A percentile compares a stretch with the other conserved stretches of the same genome.
Conservation (phyloP, 2,329 filamentous ascomycete species). For the Fusarium udum region DNA sequence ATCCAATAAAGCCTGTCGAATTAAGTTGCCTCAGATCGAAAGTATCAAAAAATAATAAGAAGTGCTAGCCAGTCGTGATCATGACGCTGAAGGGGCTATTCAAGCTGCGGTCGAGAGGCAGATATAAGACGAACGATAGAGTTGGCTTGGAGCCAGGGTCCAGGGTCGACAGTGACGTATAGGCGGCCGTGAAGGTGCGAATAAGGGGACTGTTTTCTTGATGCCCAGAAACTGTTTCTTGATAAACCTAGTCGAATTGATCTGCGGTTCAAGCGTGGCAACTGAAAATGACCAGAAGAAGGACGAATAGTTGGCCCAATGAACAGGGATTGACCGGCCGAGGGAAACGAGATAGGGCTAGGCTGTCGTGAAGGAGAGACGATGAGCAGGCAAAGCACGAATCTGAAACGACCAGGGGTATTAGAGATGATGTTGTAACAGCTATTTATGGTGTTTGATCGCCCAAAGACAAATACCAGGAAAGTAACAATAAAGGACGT, state of each 20-base stretch:
- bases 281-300: constrained; percentile 10
- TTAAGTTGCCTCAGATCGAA: constrained; percentile 3
- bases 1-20: not conserved
- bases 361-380: constrained; percentile 15
- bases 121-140: constrained; percentile 21
- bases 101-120: constrained; percentile 10
- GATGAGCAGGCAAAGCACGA: constrained; percentile 16
- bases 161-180: constrained; percentile 31
- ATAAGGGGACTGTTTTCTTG: constrained; percentile 13
- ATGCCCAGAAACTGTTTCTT: constrained; percentile 28
- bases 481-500: not conserved
- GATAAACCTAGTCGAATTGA: constrained; percentile 32
- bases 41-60: constrained; percentile 2
- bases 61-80: constrained; percentile 17
- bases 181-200: constrained; percentile 11
- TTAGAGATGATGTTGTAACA: constrained; percentile 14
- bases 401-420: constrained; percentile 29
- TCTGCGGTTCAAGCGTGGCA: constrained; percentile 20
- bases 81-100: constrained; percentile 11
- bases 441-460: constrained; percentile 23
- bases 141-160: constrained; percentile 16
- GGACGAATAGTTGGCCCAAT: constrained; percentile 5
- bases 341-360: constrained; percentile 24
- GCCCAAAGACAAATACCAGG: constrained; percentile 12
- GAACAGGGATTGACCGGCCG: constrained; percentile 20